Evolutionary conservation across 2,329 filamentous ascomycete genomes (phyloP), one percentile per base, ranked within the genome.

Genomic region (Penicillium sp.): DNA sequence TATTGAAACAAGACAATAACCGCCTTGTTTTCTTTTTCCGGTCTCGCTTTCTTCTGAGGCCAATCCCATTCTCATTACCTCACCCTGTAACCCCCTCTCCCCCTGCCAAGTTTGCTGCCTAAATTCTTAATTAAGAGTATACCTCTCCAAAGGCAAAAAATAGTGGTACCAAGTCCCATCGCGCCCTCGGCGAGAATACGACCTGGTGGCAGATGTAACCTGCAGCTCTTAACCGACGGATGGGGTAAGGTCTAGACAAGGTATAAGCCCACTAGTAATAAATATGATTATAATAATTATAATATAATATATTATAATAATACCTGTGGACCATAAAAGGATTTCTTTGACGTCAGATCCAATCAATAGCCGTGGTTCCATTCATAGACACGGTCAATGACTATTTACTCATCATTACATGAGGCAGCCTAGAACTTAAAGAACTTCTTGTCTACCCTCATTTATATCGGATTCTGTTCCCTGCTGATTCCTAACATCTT

Each of bases 361-460:
- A 53, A 53, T 57, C 48, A 56, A 56, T 52, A 53, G 53, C 48
- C 34, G 34, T 52, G 53, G 48, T 36, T 46, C 45, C 41, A 34
- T 40, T 57, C 54, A 46, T 29, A 41, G 34, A 45, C 25, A 21
- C 41, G 16, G 27, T 56, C 47, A 59, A 50, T 56, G 44, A 51
- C 48, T 27, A 58, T 61, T 64, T 40, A 62, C 57, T 60, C 62
- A 61, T 61, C 50, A 61, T 62, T 55, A 50, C 55, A 41, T 34
- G 51, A 53, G 48, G 25, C 40, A 33, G 39, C 53, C 33, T 9
- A n/a, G n/a, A 29, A 41, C n/a, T 44, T 51, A 23, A 50, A 55
- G 46, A 38, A 9, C 53, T 55, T 39, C 43, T 25, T n/a, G 7
- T 25, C 27, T 29, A 25, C 16, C 5, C 29, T 15, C n/a, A 16